phyloP scores from a whole-genome alignment of 2,329 filamentous ascomycete genomes.

The Botrytis hyacinthi region DNA sequence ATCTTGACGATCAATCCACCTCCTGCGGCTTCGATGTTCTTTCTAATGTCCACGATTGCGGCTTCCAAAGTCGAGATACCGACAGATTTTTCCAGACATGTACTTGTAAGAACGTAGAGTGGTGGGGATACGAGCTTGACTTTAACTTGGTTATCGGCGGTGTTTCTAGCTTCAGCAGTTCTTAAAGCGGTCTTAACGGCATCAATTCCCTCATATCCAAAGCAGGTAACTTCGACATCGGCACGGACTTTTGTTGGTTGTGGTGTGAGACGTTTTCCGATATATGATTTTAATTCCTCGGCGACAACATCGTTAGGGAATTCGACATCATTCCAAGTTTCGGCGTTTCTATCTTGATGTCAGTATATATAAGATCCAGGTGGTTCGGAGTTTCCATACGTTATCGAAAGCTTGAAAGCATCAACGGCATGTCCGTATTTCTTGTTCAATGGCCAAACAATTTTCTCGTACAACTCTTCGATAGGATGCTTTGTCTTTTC shows the following conservation, averaged over 20 bases:
- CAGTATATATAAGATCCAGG: conserved; percentile 16
- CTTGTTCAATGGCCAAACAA: conserved; percentile 96
- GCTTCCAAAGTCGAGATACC: conserved; percentile 84
- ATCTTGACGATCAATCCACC: conserved; percentile 90
- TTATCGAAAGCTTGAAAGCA: conserved; percentile 98
- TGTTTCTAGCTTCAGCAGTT: conserved; percentile 90
- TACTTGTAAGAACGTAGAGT: conserved; percentile 92
- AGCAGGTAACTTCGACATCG: conserved; percentile 94
- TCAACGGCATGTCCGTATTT: conserved; percentile 96
- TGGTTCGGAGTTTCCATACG: conserved; percentile 53
- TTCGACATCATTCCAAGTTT: conserved; percentile 89
- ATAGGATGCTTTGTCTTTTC: conserved; percentile 96
- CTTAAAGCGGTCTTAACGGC: conserved; percentile 92
- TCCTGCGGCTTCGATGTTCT: conserved; percentile 72
- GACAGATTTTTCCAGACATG: conserved; percentile 86
- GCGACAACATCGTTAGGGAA: conserved; percentile 85
- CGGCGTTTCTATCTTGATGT: conserved; percentile 68
- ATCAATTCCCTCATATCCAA: conserved; percentile 96
- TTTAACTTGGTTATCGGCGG: conserved; percentile 89
- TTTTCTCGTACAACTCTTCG: conserved; percentile 87
- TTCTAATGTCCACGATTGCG: conserved; percentile 83
- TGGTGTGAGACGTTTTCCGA: conserved; percentile 93
- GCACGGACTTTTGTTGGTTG: conserved; percentile 99
- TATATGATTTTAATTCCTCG: conserved; percentile 91
- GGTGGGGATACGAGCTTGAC: conserved; percentile 97